Evolutionary conservation across 768 basidiomycete species (phyloP), one percentile per base, ranked within the genome.

Genomic region (Hypholoma fasciculare): DNA sequence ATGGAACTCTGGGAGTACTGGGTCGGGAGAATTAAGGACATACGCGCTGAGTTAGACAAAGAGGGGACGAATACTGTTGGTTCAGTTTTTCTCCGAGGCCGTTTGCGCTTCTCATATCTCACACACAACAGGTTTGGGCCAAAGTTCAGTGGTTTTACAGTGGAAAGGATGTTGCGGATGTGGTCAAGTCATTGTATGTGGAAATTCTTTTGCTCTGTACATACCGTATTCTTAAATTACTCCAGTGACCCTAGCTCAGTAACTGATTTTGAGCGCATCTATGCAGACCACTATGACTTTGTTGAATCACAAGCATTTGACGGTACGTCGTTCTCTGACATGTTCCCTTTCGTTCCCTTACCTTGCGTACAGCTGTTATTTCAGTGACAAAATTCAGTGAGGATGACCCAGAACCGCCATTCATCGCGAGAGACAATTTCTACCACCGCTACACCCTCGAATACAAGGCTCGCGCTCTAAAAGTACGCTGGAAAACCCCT

Each of bases 101-200:
- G 16, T 43, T 19, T 1, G 16, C 4, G 27, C 19, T 42, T 38
- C 34, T 38, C 34, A 2, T 19, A 8, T 38, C 46, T 13, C 42
- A 23, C 46, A 34, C 19, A 43, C 36, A 34, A 19, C 38, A 87
- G 79, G 84, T 86, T 0, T 86, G 82, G 82, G 75, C 72, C 0
- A 66, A 61, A 9, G 76, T 87, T 0, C 76, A 81, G 49, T 88
- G 86, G 86, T 85, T 71, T 49, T 88, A 82, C 68, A 74, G 78
- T 1, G 74, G 76, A 0, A 49, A 69, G n/a, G 86, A 88, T 37
- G 78, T 82, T 0, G 70, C 71, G 0, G 61, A 61, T 1, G 69
- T 76, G 0, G 64, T 82, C 30, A 78, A 79, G 30, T 78, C 80
- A 1, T 83, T 85, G 83, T 85, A 55, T 56, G 82, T 72, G 4